phyloP scores from a whole-genome alignment of 139 green algal species.

The Marvania coccoides region DNA sequence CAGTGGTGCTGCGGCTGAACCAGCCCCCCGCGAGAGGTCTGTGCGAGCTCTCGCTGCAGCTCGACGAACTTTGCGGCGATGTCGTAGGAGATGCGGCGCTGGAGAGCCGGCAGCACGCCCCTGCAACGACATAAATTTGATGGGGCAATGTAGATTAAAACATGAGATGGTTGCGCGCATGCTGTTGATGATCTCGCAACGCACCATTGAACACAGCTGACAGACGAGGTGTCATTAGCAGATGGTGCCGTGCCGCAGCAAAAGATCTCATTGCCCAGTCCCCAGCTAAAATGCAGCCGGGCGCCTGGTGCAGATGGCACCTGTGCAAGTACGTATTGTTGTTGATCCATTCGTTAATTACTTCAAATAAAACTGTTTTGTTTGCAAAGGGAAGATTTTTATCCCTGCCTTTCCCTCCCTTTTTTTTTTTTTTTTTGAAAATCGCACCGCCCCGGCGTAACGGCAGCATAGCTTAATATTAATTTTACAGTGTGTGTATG shows the following conservation, averaged over 20 bases:
- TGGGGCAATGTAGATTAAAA: neutral
- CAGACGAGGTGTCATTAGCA: neutral
- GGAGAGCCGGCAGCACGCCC: conserved; percentile 4
- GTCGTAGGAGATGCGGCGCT: conserved; percentile 39
- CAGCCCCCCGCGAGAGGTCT: neutral
- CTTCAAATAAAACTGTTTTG: too few species aligned
- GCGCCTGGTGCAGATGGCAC: neutral
- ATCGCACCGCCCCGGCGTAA: too few species aligned
- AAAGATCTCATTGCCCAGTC: conserved; percentile 37
- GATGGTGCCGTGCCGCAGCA: conserved; percentile 11
- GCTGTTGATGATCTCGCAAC: neutral
- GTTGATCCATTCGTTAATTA: neutral
- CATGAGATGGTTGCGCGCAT: neutral
- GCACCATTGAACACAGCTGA: conserved; percentile 8
- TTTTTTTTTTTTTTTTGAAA: too few species aligned
- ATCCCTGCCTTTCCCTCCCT: too few species aligned
- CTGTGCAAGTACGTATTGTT: neutral
- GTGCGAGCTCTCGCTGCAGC: neutral
- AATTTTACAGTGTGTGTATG: too few species aligned
- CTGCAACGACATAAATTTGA: conserved; percentile 5
- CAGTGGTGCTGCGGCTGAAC: neutral
- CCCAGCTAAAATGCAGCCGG: conserved; percentile 46
- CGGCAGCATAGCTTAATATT: too few species aligned
- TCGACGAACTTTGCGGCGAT: conserved; percentile 3
- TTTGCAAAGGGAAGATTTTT: too few species aligned